Evolutionary conservation across 2,329 filamentous ascomycete genomes (phyloP), one percentile per base, ranked within the genome.

Genomic region (Geosmithia putterillii): DNA sequence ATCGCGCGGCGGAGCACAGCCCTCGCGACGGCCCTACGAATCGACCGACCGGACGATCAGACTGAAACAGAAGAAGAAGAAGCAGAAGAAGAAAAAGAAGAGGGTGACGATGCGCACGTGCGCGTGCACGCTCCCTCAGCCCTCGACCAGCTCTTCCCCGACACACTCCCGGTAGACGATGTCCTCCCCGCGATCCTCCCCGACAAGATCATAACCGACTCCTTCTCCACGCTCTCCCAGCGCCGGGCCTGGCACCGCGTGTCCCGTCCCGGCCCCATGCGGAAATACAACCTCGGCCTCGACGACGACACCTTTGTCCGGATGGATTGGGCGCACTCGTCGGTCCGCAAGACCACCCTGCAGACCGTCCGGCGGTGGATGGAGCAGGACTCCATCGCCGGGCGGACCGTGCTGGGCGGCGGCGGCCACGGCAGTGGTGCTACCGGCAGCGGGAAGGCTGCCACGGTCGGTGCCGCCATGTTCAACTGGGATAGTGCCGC

Each of bases 211-310:
- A 63, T 74, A 17, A 57, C 56, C 23, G 74, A 80, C 53, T 72
- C 63, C 22, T 79, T 79, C 46, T 61, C 63, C 4, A 64, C 67
- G 2, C 69, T 71, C 3, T 70, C 71, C 2, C 70, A 82, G 56
- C 74, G 79, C 41, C 80, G 76, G 51, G 66, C 68, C 7, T 83
- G 79, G 79, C 81, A 82, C 49, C 74, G 76, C 18, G 58, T 82
- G 17, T 80, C 79, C 7, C 70, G 79, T 5, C 69, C 67, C 44
- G 79, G 76, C 3, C 76, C 77, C 1, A 67, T 71, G 50, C 66
- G 75, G 6, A 73, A 71, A 46, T 69, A 81, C 50, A 66, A 78
- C 44, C 58, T 60, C 3, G 76, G 72, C 37, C 28, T 32, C 10
- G 70, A 78, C 39, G 73, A 77, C 41, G 74, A 79, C 8, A 72